A percentile compares a stretch with the other conserved stretches of the same genome.
Conservation (phyloP, 768 basidiomycete species). For the Agaricus subrufescens region DNA sequence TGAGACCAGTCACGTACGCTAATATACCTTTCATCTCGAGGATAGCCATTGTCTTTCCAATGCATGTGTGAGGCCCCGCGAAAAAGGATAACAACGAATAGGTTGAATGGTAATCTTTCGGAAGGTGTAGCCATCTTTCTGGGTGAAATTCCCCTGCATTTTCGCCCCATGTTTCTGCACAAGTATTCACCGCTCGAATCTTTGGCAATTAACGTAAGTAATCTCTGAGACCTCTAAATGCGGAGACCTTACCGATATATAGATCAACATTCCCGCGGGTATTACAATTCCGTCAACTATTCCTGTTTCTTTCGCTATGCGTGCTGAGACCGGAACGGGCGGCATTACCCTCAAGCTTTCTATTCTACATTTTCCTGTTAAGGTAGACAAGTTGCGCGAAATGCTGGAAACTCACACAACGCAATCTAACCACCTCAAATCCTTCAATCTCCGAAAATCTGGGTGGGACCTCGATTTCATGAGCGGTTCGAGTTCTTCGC, state of each 20-base stretch:
- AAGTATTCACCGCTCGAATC: conserved; percentile 49
- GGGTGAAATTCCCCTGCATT: conserved; percentile 50
- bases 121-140: conserved; percentile 39
- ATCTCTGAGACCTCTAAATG: background rate
- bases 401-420: conserved; percentile 26
- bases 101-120: conserved; percentile 27
- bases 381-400: background rate
- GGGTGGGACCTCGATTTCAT: conserved; percentile 21
- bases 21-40: conserved; percentile 44
- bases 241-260: conserved; percentile 26
- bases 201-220: conserved; percentile 10
- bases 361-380: conserved; percentile 21
- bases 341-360: conserved; percentile 37
- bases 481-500: conserved; percentile 43
- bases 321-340: conserved; percentile 34
- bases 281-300: conserved; percentile 37
- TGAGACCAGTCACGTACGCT: conserved; percentile 19
- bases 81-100: conserved; percentile 39
- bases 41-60: conserved; percentile 44
- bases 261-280: conserved; percentile 38
- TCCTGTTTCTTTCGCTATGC: conserved; percentile 31
- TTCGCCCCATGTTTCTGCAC: conserved; percentile 44
- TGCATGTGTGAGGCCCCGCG: conserved; percentile 41
- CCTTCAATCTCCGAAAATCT: conserved; percentile 35
- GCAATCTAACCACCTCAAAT: conserved; percentile 34